Conservation (phyloP, 768 basidiomycete genomes). For the Peribolospora kevripleyi region DNA sequence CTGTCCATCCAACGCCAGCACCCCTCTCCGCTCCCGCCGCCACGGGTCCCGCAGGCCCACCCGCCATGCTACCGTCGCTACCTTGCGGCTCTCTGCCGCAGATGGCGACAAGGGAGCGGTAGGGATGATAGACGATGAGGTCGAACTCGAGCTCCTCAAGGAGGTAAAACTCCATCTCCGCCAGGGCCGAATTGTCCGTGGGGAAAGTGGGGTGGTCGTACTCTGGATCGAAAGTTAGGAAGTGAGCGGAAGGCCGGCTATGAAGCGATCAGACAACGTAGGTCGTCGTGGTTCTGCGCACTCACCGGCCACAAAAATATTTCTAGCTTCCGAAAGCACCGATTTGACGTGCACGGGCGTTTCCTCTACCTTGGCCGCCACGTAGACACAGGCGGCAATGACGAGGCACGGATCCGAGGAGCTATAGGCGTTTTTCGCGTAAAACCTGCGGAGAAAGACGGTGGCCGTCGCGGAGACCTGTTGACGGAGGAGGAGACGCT, state of each 20-base stretch:
- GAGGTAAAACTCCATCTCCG: conserved; percentile 94
- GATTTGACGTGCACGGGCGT: conserved; percentile 84
- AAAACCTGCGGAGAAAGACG: conserved; percentile 90
- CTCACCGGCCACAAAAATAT: conserved; percentile 33
- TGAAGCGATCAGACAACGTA: conserved; percentile 13
- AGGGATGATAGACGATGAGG: conserved; percentile 78
- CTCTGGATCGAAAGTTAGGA: conserved; percentile 17
- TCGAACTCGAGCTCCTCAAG: conserved; percentile 92
- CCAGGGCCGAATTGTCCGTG: conserved; percentile 67
- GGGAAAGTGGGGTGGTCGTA: conserved; percentile 59
- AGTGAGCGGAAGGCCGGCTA: neutral
- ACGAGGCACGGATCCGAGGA: conserved; percentile 75
- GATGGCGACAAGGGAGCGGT: conserved; percentile 58
- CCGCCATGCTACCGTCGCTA: conserved; percentile 21
- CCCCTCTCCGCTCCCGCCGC: conserved; percentile 11
- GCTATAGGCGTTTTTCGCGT: conserved; percentile 80
- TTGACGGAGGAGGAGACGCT: conserved; percentile 58
- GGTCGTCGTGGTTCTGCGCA: conserved; percentile 16
- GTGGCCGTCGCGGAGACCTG: conserved; percentile 81
- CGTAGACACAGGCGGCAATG: conserved; percentile 76
- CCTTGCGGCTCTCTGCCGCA: conserved; percentile 35
- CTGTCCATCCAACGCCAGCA: conserved; percentile 35
- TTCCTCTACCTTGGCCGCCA: conserved; percentile 93
- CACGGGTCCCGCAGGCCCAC: conserved; percentile 10
- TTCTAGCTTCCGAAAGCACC: conserved; percentile 57